phyloP scores from a whole-genome alignment of 306 rosid genomes.

The Cyamopsis tetragonoloba region DNA sequence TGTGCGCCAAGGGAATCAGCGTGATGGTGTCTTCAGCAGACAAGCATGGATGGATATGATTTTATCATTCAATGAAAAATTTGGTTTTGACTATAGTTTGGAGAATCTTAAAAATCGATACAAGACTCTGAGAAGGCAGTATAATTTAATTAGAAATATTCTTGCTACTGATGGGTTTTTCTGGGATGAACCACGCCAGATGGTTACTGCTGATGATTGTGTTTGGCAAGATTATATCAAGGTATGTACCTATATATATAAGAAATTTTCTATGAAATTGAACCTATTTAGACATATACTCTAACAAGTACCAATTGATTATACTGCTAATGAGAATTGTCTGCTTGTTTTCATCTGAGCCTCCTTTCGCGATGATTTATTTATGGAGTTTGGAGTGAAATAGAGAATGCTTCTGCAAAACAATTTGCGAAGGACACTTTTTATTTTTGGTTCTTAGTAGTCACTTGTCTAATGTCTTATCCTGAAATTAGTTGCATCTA shows the following conservation, averaged over 20 bases:
- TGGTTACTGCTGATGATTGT: conserved; percentile 70
- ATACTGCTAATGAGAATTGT: not conserved
- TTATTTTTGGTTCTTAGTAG: not conserved
- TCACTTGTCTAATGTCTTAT: conserved; percentile 4
- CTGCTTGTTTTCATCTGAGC: conserved; percentile 1
- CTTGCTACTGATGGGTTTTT: conserved; percentile 69
- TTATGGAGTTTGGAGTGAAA: not conserved
- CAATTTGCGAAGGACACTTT: not conserved
- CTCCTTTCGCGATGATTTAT: not conserved
- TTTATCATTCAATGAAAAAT: conserved; percentile 57
- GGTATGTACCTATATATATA: conserved; percentile 34
- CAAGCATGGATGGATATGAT: conserved; percentile 83
- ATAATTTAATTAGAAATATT: conserved; percentile 53
- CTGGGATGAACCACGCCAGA: conserved; percentile 76
- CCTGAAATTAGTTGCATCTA: not conserved
- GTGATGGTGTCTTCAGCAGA: conserved; percentile 64
- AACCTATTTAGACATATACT: not conserved
- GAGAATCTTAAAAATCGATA: conserved; percentile 73
- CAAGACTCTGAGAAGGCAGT: conserved; percentile 70
- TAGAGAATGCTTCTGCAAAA: not conserved
- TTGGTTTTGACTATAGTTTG: conserved; percentile 59
- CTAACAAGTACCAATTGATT: not conserved
- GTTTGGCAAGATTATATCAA: conserved; percentile 78
- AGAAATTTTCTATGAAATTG: conserved; percentile 5
- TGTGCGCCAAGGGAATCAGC: conserved; percentile 53